Percentiles rank a stretch among this genome's conserved stretches.
Conservation (phyloP, 768 basidiomycete species). For the Lentinula raphanica region DNA sequence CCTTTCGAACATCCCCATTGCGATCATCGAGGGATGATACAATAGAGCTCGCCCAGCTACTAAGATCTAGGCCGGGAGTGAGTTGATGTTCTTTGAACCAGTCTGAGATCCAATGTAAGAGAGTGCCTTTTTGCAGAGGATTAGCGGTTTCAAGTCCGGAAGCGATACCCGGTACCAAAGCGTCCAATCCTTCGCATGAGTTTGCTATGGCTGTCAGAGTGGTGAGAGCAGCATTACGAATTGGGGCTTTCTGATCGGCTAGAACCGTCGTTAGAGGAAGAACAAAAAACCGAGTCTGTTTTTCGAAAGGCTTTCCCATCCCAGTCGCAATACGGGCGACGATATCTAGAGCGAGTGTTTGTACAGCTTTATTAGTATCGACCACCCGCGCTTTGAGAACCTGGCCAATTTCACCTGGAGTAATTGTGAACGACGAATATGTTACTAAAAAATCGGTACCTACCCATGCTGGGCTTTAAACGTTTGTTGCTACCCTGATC, state of each 20-base stretch:
- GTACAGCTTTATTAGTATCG: constrained; percentile 94
- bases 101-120: constrained; percentile 76
- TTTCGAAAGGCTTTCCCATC: constrained; percentile 96
- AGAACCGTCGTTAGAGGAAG: constrained; percentile 77
- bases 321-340: constrained; percentile 85
- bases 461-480: constrained; percentile 86
- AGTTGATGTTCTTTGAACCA: constrained; percentile 68
- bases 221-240: constrained; percentile 71
- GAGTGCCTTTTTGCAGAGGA: constrained; percentile 76
- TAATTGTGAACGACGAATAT: constrained; percentile 1
- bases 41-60: constrained; percentile 56
- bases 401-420: constrained; percentile 80
- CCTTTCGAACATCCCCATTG: constrained; percentile 86
- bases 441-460: not conserved
- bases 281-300: constrained; percentile 72
- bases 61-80: constrained; percentile 57
- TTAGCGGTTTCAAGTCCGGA: constrained; percentile 82
- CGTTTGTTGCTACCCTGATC: constrained; percentile 93
- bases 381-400: constrained; percentile 83
- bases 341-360: constrained; percentile 83
- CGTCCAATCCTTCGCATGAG: constrained; percentile 80
- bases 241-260: constrained; percentile 88
- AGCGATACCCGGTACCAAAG: constrained; percentile 72
- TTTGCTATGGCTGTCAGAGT: constrained; percentile 79
- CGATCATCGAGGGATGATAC: constrained; percentile 87